These are phyloP conservation scores for Claviceps pazoutovae DNA, from an alignment of 2,329 filamentous ascomycete genomes.

Conservation along the genomic window DNA sequence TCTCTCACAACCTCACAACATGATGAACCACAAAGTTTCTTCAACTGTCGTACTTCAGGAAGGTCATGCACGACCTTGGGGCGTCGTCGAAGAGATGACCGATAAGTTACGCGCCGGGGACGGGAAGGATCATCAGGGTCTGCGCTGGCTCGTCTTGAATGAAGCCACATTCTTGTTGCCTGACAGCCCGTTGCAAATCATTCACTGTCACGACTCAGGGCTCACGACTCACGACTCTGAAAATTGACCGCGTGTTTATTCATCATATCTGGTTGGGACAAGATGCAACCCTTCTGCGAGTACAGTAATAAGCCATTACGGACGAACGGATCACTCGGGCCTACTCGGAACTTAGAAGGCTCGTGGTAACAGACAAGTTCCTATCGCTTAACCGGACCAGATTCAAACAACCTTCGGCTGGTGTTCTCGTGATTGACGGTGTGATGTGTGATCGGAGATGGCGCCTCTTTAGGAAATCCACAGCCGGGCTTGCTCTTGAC, in stretches of 20 bases:
- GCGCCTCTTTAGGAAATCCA: conserved; percentile 10
- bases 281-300: background rate
- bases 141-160: too few relatives aligned
- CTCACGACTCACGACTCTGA: too few relatives aligned
- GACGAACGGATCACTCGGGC: background rate
- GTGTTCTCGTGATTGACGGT: background rate
- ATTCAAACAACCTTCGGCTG: background rate
- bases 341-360: background rate
- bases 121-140: too few relatives aligned
- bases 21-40: background rate
- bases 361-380: background rate
- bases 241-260: background rate
- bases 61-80: too few relatives aligned
- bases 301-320: background rate
- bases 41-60: too few relatives aligned
- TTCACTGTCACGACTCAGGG: too few relatives aligned
- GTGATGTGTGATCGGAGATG: conserved; percentile 8
- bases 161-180: too few relatives aligned
- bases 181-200: too few relatives aligned
- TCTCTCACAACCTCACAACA: background rate
- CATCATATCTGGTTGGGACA: background rate
- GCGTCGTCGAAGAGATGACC: too few relatives aligned
- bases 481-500: conserved; percentile 1
- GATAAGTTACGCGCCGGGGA: too few relatives aligned
- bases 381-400: background rate